Evolutionary conservation across 179 eudicot species (phyloP).

Genomic region (Spergularia azorica): DNA sequence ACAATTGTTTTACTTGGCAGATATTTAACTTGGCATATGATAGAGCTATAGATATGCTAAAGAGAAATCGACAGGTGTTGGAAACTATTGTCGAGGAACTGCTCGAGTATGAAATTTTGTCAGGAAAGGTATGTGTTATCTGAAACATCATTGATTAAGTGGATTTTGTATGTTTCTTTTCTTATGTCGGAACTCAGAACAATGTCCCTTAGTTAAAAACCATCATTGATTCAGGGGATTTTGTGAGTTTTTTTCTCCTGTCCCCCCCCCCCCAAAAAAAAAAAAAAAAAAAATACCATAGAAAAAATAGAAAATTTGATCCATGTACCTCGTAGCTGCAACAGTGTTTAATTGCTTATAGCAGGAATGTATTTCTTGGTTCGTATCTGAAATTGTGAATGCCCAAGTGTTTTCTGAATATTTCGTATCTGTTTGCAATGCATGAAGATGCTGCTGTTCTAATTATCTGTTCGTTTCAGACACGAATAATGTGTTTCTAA

Average conservation of each 20-base stretch:
- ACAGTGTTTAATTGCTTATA: too few species aligned
- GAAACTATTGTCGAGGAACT: slow-evolving; percentile 80
- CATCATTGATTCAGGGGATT: background rate
- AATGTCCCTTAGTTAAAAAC: too few species aligned
- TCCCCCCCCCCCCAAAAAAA: background rate
- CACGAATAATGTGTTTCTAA: background rate
- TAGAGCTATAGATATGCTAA: slow-evolving; percentile 74
- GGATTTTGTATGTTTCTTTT: background rate
- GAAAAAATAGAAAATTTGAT: too few species aligned
- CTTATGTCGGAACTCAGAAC: background rate
- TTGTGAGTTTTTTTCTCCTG: background rate
- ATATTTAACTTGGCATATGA: slow-evolving; percentile 75
- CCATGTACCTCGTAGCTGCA: background rate
- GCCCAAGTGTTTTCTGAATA: background rate
- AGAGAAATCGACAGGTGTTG: slow-evolving; percentile 59
- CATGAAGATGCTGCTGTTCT: background rate
- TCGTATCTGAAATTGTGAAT: background rate
- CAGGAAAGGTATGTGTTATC: slow-evolving; percentile 63
- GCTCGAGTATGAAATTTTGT: slow-evolving; percentile 71
- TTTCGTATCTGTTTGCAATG: background rate
- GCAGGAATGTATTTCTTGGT: background rate
- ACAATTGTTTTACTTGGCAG: slow-evolving; percentile 40
- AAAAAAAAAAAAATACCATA: too few species aligned
- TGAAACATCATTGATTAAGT: background rate
- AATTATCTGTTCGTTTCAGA: background rate